These are phyloP conservation scores for Meredithiella fracta DNA, from an alignment of 2,329 filamentous ascomycete genomes.

Conservation along the genomic window DNA sequence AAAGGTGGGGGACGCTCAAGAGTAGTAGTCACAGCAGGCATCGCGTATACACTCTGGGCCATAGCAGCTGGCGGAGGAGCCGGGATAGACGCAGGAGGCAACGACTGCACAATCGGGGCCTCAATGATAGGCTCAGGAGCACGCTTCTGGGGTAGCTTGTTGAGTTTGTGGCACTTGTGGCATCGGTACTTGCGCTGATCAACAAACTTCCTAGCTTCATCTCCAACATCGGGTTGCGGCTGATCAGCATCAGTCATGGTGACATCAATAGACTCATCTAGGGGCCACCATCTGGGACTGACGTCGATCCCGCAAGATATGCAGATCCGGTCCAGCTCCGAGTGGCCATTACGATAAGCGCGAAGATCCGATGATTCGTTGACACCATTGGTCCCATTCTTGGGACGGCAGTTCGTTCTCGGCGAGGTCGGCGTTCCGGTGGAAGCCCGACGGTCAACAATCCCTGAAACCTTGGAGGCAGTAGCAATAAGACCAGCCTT, in stretches of 20 bases:
- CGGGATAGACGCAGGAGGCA: conserved; percentile 8
- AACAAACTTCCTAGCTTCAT: conserved; percentile 42
- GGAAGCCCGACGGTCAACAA: conserved; percentile 37
- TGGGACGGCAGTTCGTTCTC: conserved; percentile 15
- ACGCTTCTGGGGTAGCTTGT: conserved; percentile 25
- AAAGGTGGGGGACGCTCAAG: conserved; percentile 17
- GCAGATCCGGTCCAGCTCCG: conserved; percentile 31
- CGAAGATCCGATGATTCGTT: conserved; percentile 23
- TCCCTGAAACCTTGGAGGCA: conserved; percentile 22
- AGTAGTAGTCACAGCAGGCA: conserved; percentile 8
- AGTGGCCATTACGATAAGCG: conserved; percentile 18
- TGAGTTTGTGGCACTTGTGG: conserved; percentile 52
- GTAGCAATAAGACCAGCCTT: conserved; percentile 64
- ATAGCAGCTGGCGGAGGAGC: conserved; percentile 2
- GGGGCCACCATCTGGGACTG: conserved; percentile 58
- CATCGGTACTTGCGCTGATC: conserved; percentile 51
- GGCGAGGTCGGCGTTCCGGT: conserved; percentile 24
- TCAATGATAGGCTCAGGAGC: conserved; percentile 17
- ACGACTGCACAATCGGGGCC: conserved; percentile 1
- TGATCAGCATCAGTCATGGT: conserved; percentile 35
- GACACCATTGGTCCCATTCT: conserved; percentile 16
- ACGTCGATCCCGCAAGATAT: conserved; percentile 51
- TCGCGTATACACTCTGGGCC: not conserved
- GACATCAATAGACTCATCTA: conserved; percentile 35
- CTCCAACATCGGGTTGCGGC: conserved; percentile 27